Conservation (phyloP, 2,329 filamentous ascomycete genomes). For the Phoma sp. region DNA sequence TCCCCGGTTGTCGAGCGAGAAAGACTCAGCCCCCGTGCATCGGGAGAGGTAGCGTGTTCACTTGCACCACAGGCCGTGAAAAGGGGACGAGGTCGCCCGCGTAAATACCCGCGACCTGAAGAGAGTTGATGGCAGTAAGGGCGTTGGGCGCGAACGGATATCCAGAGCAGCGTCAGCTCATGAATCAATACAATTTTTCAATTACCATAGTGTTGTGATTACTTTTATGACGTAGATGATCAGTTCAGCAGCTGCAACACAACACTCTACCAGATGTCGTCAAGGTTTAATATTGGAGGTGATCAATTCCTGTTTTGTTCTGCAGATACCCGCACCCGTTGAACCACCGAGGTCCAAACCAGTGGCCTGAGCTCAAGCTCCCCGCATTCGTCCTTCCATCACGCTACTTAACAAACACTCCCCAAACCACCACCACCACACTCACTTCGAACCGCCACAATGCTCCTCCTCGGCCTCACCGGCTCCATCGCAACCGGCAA, state of each 20-base stretch:
- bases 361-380: constrained; percentile 21
- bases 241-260: too few species aligned
- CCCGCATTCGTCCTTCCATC: constrained; percentile 18
- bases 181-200: not conserved
- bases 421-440: too few species aligned
- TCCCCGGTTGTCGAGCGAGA: not conserved
- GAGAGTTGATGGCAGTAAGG: not conserved
- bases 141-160: constrained; percentile 20
- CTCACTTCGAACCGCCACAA: constrained; percentile 48
- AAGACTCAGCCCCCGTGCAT: not conserved
- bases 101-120: not conserved
- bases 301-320: too few species aligned
- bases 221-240: too few species aligned
- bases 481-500: constrained; percentile 98
- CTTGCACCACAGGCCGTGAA: not conserved
- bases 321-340: too few species aligned
- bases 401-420: not conserved
- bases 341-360: constrained; percentile 16
- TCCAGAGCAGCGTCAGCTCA: constrained; percentile 15
- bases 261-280: too few species aligned
- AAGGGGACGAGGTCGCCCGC: not conserved
- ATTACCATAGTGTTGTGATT: too few species aligned
- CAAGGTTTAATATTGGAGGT: too few species aligned
- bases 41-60: not conserved
- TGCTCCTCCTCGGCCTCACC: constrained; percentile 95